Evolutionary conservation across 2,329 filamentous ascomycete species (phyloP), one percentile per base, ranked within the genome.

Genomic region (Diaporthe vaccinii): DNA sequence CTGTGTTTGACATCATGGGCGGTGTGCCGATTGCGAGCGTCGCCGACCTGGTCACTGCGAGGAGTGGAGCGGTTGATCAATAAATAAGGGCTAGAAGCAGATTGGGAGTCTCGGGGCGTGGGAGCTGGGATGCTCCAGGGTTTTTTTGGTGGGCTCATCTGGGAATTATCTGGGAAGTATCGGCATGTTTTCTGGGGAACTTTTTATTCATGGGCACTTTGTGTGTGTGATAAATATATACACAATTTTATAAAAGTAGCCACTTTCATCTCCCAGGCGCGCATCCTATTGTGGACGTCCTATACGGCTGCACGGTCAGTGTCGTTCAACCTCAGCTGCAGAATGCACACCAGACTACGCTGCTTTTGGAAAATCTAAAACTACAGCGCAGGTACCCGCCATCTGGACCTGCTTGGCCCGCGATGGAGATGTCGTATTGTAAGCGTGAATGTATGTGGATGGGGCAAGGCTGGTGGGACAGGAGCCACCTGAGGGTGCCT

Each of bases 1-100:
- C 82, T 1, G 81, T 84, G 10, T 84, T 86, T 75, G 82, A 85
- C 17, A 83, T 85, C 36, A 79, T 85, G 79, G 79, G 73, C 44
- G 68, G 73, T 55, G 49, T 55, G 65, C 65, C 49, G n/a, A 69
- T 72, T 46, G 53, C 53, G 25, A 62, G 53, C 58, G 57, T 72
- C 14, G 69, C 39, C 36, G 69, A 62, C 57, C 44, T 62, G 57
- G 69, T 72, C 25, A 22, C 44, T 51, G 69, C 69, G 69, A 62
- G 69, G 69, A 46, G 69, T 72, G 57, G 69, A 58, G 53, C 58
- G 69, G 69, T 69, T 49, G 65, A 55, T 69, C 36, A 22, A 14
- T 28, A 53, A 53, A 53, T 15, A 55, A 55, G 46, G 41, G 46
- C 65, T 53, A 53, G 36, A 39, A 14, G 10, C 10, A 39, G 62